Evolutionary conservation across 768 basidiomycete species (phyloP), one percentile per base, ranked within the genome.

Genomic region (Lactarius evosmus): DNA sequence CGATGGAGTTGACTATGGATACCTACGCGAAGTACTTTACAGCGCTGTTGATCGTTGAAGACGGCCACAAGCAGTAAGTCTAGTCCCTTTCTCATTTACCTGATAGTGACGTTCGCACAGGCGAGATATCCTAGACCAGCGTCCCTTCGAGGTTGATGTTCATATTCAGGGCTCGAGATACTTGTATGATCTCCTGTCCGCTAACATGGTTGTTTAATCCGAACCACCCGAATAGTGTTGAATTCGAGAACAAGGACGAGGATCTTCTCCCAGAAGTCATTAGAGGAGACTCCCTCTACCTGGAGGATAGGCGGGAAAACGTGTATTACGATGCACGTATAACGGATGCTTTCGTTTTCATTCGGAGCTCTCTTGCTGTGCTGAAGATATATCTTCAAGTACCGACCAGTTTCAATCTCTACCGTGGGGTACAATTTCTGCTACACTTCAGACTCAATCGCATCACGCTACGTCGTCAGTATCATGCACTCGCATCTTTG

Each of bases 371-470:
- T 36, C 11, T 19, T 58, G 75, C 33, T 72, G 79, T 62, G 73
- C 75, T 9, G 77, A 82, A 72, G 83, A 36, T 89, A 8, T 79
- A 77, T 1, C 75, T 89, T 0, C 73, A 76, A 17, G 84, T 88
- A 62, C 62, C 71, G 62, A 57, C 25, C 1, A 75, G 76, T 4
- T 88, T 88, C 72, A 66, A 65, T 25, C 72, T 70, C 7, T 75
- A 72, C 69, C 66, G 69, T 2, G 75, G 75, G 3, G 75, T 78
- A 41, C 73, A 58, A 0, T 86, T 80, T 70, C 76, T 79, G 29
- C 78, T 86, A 25, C 79, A 80, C 0, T 87, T 88, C 73, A 64
- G 66, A 29, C 71, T 88, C 8, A 86, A 82, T 67, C 80, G 85
- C 0, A 76, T 81, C 65, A 80, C 84, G 1, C 61, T 85, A 8